These are phyloP conservation scores for Linaria vulgaris DNA, from an alignment of 257 asterid genomes.

Conservation along the genomic window DNA sequence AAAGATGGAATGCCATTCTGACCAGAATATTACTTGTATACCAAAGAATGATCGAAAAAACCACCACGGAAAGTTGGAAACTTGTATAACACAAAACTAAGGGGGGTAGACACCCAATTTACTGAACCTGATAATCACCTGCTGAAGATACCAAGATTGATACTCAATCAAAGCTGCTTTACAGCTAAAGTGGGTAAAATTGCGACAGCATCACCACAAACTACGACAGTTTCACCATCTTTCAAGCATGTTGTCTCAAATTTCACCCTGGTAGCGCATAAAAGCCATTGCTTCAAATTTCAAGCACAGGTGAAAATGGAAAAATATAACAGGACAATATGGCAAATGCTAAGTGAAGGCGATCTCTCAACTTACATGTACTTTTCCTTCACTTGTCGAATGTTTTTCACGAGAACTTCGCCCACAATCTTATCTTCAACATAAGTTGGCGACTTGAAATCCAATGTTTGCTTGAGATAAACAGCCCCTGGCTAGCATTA, in stretches of 20 bases:
- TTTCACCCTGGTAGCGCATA: slow-evolving; percentile 45
- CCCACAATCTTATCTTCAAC: slow-evolving; percentile 62
- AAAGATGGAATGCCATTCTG: too few relatives aligned
- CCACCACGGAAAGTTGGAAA: too few relatives aligned
- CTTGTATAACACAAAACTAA: too few relatives aligned
- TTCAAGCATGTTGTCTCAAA: slow-evolving; percentile 59
- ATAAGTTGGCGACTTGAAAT: slow-evolving; percentile 69
- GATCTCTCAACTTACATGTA: slow-evolving; percentile 43
- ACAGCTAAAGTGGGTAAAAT: slow-evolving; percentile 48
- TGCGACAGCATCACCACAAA: slow-evolving; percentile 69
- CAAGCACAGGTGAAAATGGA: too few relatives aligned
- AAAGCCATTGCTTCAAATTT: background rate
- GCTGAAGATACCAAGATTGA: background rate
- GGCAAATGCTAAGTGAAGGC: background rate
- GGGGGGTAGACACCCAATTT: too few relatives aligned
- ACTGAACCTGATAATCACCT: too few relatives aligned
- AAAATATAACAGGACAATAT: background rate
- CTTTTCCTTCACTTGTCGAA: slow-evolving; percentile 46
- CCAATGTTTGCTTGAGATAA: slow-evolving; percentile 68
- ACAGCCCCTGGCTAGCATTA: slow-evolving; percentile 74
- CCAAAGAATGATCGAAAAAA: too few relatives aligned
- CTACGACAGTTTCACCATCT: slow-evolving; percentile 38
- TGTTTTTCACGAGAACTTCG: slow-evolving; percentile 50
- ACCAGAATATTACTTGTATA: too few relatives aligned
- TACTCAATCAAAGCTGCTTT: slow-evolving; percentile 19